These are phyloP conservation scores for Neospora caninum DNA, from an alignment of 169 alveolate species.

Conservation along the genomic window DNA sequence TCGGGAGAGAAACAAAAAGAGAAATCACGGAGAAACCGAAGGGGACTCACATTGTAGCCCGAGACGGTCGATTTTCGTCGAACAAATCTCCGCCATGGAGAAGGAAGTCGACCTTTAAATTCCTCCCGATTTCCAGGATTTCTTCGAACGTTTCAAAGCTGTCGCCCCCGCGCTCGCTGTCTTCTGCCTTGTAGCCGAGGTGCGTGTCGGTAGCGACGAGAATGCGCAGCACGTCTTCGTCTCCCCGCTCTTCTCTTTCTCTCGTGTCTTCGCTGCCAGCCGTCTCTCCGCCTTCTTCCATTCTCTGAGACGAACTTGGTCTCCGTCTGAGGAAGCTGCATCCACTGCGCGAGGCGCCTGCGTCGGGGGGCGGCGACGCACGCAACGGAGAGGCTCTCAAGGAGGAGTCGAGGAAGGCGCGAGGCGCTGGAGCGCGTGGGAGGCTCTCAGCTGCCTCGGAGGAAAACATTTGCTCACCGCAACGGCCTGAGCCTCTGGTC, in stretches of 20 bases:
- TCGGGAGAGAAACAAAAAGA: too few relatives aligned
- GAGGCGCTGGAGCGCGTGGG: too few relatives aligned
- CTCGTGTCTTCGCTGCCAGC: background rate
- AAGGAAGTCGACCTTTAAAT: constrained; percentile 85
- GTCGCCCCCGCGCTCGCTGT: constrained; percentile 87
- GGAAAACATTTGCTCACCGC: too few relatives aligned
- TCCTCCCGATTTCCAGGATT: constrained; percentile 84
- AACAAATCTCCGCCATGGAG: constrained; percentile 94
- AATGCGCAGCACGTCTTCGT: constrained; percentile 68
- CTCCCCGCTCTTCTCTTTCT: background rate
- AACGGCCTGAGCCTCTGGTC: too few relatives aligned
- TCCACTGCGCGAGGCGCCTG: too few relatives aligned
- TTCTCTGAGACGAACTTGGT: background rate
- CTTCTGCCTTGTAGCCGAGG: constrained; percentile 89
- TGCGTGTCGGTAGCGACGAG: constrained; percentile 93
- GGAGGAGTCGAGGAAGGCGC: too few relatives aligned
- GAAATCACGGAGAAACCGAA: too few relatives aligned
- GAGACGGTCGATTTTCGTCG: constrained; percentile 92
- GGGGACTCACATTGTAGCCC: constrained; percentile 80
- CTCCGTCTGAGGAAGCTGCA: background rate
- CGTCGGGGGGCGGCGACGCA: too few relatives aligned
- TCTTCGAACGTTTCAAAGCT: constrained; percentile 92
- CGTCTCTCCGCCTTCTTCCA: background rate
- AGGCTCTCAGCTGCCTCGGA: too few relatives aligned
- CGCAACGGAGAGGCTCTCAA: too few relatives aligned